Evolutionary conservation across 2,329 filamentous ascomycete genomes (phyloP).

Genomic region (Penicillium sclerotiorum): DNA sequence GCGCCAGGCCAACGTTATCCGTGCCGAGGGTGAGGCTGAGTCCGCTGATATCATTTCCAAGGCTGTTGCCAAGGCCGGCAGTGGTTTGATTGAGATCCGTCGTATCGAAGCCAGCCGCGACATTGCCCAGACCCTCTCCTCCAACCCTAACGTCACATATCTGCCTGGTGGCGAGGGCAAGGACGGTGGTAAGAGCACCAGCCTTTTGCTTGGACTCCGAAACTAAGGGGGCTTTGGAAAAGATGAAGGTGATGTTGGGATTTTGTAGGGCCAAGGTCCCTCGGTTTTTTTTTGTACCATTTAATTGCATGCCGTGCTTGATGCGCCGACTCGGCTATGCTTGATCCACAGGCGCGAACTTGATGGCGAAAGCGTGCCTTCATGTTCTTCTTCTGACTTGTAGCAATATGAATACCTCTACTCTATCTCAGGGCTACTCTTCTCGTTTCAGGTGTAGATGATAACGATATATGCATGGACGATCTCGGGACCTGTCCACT

Average conservation of each 20-base stretch:
- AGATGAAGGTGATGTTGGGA: slow-evolving; percentile 7
- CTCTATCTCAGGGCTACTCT: slow-evolving; percentile 14
- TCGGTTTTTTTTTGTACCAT: slow-evolving; percentile 24
- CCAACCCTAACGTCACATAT: slow-evolving; percentile 95
- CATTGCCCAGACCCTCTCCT: slow-evolving; percentile 85
- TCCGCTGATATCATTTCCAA: slow-evolving; percentile 92
- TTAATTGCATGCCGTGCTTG: slow-evolving; percentile 28
- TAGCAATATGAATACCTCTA: slow-evolving; percentile 32
- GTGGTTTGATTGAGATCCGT: slow-evolving; percentile 92
- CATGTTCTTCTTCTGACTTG: slow-evolving; percentile 23
- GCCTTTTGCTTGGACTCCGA: slow-evolving; percentile 68
- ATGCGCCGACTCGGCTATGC: slow-evolving; percentile 30
- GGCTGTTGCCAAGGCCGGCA: slow-evolving; percentile 89
- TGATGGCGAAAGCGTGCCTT: slow-evolving; percentile 27
- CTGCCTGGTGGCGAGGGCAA: slow-evolving; percentile 70
- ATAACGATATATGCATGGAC: too few species aligned
- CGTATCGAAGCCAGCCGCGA: slow-evolving; percentile 96
- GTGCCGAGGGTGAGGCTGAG: slow-evolving; percentile 96
- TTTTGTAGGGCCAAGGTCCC: slow-evolving; percentile 4
- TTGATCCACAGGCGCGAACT: slow-evolving; percentile 31
- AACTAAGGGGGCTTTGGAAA: slow-evolving; percentile 38
- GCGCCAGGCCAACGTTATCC: slow-evolving; percentile 96
- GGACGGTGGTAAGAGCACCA: slow-evolving; percentile 64
- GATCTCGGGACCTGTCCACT: too few species aligned
- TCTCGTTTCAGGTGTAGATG: not conserved